A percentile compares a stretch with the other conserved stretches of the same genome.
phyloP scores from a whole-genome alignment of 2,329 filamentous ascomycete genomes.

The Colletotrichum sp. region DNA sequence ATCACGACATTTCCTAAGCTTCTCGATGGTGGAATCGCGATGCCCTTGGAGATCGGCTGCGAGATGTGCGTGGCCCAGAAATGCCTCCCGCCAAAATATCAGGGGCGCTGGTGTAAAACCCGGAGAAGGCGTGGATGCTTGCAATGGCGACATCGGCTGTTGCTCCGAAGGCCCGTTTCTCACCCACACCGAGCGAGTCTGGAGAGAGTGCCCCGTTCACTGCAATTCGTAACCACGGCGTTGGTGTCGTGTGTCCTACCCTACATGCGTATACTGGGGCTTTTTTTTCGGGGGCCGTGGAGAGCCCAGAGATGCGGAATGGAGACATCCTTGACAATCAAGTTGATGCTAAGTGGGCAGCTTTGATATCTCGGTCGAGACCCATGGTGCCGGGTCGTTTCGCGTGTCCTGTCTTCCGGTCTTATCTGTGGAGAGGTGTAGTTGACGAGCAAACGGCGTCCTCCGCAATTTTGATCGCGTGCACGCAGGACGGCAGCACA shows the following conservation, averaged over 20 bases:
- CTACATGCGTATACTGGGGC: constrained; percentile 1
- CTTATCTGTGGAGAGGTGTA: constrained; percentile 13
- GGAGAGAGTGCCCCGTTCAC: neutral
- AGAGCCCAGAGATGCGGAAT: neutral
- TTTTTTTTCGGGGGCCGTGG: neutral
- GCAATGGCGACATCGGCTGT: neutral
- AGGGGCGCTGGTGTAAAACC: neutral
- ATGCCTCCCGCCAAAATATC: neutral
- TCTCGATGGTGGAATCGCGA: constrained; percentile 1
- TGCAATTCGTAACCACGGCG: neutral
- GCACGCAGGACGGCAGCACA: neutral
- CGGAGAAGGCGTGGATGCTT: neutral
- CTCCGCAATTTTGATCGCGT: constrained; percentile 9
- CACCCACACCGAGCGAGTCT: neutral
- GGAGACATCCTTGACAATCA: neutral
- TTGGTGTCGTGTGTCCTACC: constrained; percentile 2
- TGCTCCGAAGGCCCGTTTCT: neutral
- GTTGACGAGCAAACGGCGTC: constrained; percentile 3
- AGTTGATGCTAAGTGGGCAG: neutral
- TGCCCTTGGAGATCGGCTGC: neutral
- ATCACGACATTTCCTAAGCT: constrained; percentile 9
- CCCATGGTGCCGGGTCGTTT: neutral
- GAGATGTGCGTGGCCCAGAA: neutral
- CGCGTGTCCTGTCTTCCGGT: neutral
- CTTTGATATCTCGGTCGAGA: neutral